phyloP scores from a whole-genome alignment of 202 grass and related monocot genomes.

The Schoenoplectus tabernaemontani region DNA sequence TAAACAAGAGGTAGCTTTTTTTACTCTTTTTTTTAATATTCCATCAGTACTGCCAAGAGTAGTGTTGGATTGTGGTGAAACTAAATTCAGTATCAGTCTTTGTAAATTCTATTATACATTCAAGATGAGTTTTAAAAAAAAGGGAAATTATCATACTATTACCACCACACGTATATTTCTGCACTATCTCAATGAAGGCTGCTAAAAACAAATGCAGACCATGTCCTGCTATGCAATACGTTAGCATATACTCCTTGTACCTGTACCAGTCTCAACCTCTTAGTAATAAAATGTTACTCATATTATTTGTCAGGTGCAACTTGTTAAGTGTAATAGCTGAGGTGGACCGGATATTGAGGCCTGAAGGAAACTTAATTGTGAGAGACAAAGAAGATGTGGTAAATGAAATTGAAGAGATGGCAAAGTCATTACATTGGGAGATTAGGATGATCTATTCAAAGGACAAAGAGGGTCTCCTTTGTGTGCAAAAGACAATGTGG shows the following conservation, averaged over 20 bases:
- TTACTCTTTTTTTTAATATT: background rate
- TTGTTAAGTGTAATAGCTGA: conserved; percentile 50
- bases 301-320: conserved; percentile 51
- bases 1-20: conserved; percentile 63
- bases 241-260: background rate
- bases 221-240: background rate
- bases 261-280: background rate
- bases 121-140: no score
- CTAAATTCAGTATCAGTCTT: background rate
- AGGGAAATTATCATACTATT: no score
- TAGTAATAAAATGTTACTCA: background rate
- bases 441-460: conserved; percentile 69
- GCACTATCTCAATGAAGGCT: no score
- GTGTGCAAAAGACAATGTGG: conserved; percentile 72
- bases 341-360: conserved; percentile 82
- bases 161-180: no score
- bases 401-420: conserved; percentile 54
- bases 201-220: background rate
- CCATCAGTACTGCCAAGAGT: background rate
- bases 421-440: conserved; percentile 70
- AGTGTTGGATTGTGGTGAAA: background rate
- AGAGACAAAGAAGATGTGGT: conserved; percentile 57
- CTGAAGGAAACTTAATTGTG: conserved; percentile 77
- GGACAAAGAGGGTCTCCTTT: conserved; percentile 71
- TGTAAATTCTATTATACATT: no score